Conservation (phyloP, 2,329 filamentous ascomycete species). For the Teratosphaeria epicoccoides region DNA sequence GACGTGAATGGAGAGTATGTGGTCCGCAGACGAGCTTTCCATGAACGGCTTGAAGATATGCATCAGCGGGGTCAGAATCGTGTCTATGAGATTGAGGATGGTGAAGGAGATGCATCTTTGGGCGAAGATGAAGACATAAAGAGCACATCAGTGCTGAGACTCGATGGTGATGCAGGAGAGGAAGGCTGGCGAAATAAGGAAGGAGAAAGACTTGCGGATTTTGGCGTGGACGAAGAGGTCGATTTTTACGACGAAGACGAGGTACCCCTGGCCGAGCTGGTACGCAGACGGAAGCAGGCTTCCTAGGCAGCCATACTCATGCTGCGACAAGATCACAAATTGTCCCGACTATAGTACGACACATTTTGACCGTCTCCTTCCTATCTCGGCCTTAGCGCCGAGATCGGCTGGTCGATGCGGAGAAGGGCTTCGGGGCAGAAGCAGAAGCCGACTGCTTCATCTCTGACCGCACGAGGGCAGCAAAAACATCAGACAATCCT, state of each 20-base stretch:
- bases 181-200: conserved; percentile 64
- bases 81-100: conserved; percentile 10
- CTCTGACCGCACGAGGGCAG: neutral
- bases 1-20: conserved; percentile 18
- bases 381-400: neutral
- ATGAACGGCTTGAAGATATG: conserved; percentile 28
- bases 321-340: neutral
- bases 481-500: neutral
- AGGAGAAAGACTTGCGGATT: conserved; percentile 63
- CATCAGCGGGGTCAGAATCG: conserved; percentile 6
- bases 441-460: neutral
- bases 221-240: conserved; percentile 66
- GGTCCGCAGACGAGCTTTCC: conserved; percentile 32
- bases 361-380: neutral
- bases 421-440: no score
- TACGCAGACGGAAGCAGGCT: conserved; percentile 42
- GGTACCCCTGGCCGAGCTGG: conserved; percentile 57
- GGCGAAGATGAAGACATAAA: conserved; percentile 30
- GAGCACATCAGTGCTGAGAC: conserved; percentile 5
- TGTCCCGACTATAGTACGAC: neutral
- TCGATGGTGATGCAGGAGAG: conserved; percentile 36
- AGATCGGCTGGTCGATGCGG: neutral
- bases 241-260: conserved; percentile 60
- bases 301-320: neutral
- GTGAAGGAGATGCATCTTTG: conserved; percentile 10